Base-by-base conservation (phyloP, 768 basidiomycete species). In the Podaxis pistillaris region DNA sequence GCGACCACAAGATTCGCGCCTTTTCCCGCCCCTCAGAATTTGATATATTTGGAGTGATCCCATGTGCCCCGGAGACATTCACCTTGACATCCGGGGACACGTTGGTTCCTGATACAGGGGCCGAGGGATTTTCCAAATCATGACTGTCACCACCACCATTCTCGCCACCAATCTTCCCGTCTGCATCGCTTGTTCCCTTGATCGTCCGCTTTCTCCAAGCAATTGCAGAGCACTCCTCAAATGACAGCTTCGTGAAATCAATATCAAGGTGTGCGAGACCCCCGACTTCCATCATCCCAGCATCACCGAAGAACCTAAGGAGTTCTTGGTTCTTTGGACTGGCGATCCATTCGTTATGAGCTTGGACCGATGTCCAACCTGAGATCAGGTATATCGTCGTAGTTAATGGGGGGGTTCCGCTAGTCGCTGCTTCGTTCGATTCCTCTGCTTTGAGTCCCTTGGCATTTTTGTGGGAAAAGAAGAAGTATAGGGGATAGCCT, bases 311-410 rank as follows among this genome's bases (percentile, higher is more conserved):
- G 19, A 70, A 58, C 53, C 60, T 58, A 44, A 81, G 64, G 24
- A 82, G 65, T 37, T 68, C 73, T 64, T 79, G 75, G 56, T 82
- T 82, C 56, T 68, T 66, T 2, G 75, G 71, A 59, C 78, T 79
- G 4, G 63, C 65, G 17, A 82, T 77, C 79, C 80, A 84, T 40
- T 71, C 69, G 28, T 74, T 64, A 65, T 83, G 82, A 8, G 76
- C 75, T 11, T 63, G 66, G 24, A 78, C 76, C 61, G 74, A 73
- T 56, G 69, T 44, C 83, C 83, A 84, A 11, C 81, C 81, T 0
- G 80, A 76, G 33, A 82, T 67, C 28, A 84, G 64, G 66, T 78
- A 76, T 2, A 82, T 58, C 19, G 47, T 51, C 8, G 11, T 59
- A 6, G 54, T 53, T 12, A 33, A 26, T 19, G 38, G 24, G 19